Base-by-base conservation (phyloP, 2,329 filamentous ascomycete species). In the Aspergillus phoenicis region DNA sequence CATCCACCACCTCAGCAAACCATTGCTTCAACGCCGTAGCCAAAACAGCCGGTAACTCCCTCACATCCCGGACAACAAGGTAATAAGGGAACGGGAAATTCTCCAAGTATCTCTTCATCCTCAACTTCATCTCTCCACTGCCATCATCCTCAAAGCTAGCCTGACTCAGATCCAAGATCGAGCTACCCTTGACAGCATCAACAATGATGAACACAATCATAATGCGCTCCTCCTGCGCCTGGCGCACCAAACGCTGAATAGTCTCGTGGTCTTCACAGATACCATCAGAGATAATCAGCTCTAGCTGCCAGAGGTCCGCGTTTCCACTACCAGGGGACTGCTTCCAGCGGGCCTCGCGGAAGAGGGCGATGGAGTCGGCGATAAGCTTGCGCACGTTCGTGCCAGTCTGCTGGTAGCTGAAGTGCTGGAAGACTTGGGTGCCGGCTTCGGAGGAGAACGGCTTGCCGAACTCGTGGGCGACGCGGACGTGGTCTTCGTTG, bases 161-260 rank as follows among this genome's bases (percentile, higher is more conserved):
- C 77, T 93, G 89, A 75, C 93, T 92, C 70, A 98, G 83, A 74
- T 97, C 93, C 70, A 98, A 78, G 63, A 99, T 96, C 1, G 79
- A 81, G 62, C 75, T 81, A 24, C 77, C 77, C 60, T 78, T 77
- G 22, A 82, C 72, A 48, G 86, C 83, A 80, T 99, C 95, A 72
- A 99, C 92, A 70, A 99, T 90, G 69, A 99, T 91, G 75, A 99
- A 99, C 5, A 99, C 94, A 64, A 98, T 88, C 91, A 99, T 97
- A 73, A 99, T 96, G 15, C 93, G 85, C 78, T 97, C 91, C 76
- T 97, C 93, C 71, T 93, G 88, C 1, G 95, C 94, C 77, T 94
- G 89, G 8, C 95, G 85, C 10, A 99, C 87, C 22, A 98, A 83
- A 5, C 91, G 83, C 15, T 91, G 85, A 67, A 99, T 93, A 5